Evolutionary conservation across 768 basidiomycete species (phyloP).

Genomic region (Leccinellum albellum): DNA sequence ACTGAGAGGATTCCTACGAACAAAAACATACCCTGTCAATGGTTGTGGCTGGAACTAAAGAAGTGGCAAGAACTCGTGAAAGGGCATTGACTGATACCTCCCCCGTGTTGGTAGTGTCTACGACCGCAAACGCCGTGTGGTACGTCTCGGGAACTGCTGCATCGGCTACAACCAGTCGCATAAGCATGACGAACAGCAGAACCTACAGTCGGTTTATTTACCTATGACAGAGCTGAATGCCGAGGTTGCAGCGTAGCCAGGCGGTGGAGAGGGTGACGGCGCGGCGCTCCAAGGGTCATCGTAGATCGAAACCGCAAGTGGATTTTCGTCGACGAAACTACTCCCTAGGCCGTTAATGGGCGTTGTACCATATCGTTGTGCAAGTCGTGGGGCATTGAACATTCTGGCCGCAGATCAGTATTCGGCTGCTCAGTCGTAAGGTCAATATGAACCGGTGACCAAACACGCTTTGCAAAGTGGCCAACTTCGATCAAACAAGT

Average conservation of each 20-base stretch:
- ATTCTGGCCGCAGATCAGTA: slow-evolving; percentile 37
- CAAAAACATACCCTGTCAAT: slow-evolving; percentile 63
- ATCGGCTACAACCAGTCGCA: slow-evolving; percentile 47
- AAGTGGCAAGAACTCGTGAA: slow-evolving; percentile 75
- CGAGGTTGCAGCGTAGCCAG: slow-evolving; percentile 46
- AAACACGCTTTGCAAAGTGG: neutral
- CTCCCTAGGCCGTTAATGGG: slow-evolving; percentile 59
- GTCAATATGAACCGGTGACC: slow-evolving; percentile 5
- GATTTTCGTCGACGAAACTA: slow-evolving; percentile 76
- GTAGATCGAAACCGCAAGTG: slow-evolving; percentile 67
- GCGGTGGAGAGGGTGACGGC: slow-evolving; percentile 68
- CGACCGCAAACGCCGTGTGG: slow-evolving; percentile 63
- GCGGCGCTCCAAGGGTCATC: slow-evolving; percentile 81
- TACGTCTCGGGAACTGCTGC: slow-evolving; percentile 80
- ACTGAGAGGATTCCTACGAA: neutral
- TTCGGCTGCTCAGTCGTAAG: slow-evolving; percentile 10
- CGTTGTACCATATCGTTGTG: slow-evolving; percentile 59
- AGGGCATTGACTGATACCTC: slow-evolving; percentile 81
- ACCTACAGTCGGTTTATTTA: slow-evolving; percentile 36
- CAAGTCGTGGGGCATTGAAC: slow-evolving; percentile 83
- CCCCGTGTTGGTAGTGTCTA: slow-evolving; percentile 67
- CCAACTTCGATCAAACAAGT: neutral
- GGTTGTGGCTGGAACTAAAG: slow-evolving; percentile 73
- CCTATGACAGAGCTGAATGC: slow-evolving; percentile 71
- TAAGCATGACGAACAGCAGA: slow-evolving; percentile 5